Base-by-base conservation (phyloP, 179 eudicot species). In the Beta macrorhiza region DNA sequence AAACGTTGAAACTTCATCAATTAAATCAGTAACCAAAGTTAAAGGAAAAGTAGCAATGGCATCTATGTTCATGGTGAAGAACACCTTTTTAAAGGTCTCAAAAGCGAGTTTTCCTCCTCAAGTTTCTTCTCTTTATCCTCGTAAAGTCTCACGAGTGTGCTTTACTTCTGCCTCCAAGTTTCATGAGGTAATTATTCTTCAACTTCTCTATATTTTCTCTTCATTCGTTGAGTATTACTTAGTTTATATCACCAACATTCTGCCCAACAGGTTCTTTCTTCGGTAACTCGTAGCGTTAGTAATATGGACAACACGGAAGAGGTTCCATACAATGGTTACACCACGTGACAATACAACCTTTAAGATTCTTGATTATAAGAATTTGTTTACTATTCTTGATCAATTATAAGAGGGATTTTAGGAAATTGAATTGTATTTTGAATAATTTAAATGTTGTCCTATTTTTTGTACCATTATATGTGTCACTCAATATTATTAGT, bases 131-230 rank as follows among this genome's bases (percentile, higher is more conserved):
- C 61, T 82, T 22, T 65, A 58, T 19, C 73, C 84, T 76, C 81
- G 47, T 17, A 83, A 80, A 57, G 87, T 83, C 29, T 87, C 92
- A 16, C 62, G 92, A 74, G 89, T 89, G 80, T 85, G 83, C 88
- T 89, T 92, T 72, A 73, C 92, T 68, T 90, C 89, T 25, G 87
- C 93, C 56, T 82, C 92, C 80, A 88, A 75, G 58, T 45, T 75
- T 58, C 20, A 83, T 22, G 67, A 84, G 91, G 93, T 90, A 73
- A 37, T 16, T 22, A 5, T 47, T 15, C n/a, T 22, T 63, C 3
- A 29, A 5, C 20, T 65, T 19, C 42, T 22, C 3, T 22, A 20
- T n/a, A 17, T 6, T 61, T 61, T 2, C 1, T 61, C 25, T 61
- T 37, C 2, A 37, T 37, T 37, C 42, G 42, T 37, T 37, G 42